Evolutionary conservation across 805 yeast species (phyloP), one percentile per base, ranked within the genome.

Genomic region (Candida piceae): DNA sequence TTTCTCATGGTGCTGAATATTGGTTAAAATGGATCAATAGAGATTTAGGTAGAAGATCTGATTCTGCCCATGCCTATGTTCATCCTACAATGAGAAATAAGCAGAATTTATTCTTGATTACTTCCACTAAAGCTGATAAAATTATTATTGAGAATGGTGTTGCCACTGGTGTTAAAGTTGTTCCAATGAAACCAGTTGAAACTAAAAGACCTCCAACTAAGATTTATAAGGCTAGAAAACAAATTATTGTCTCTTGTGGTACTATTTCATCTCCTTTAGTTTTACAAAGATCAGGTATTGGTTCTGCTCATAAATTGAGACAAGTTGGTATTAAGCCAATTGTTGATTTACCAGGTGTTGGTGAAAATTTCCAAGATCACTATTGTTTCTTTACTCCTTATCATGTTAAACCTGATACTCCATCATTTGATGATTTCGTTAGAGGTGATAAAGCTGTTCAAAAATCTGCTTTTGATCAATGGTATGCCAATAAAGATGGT

Each of bases 241-340:
- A 69, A 48, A 59, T 62, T 44, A 63, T 71, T 32, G 64, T 69
- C 9, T 48, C 69, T 30, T 71, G 72, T 23, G 76, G 77, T 21
- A 58, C 74, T 4, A 55, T 69, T 36, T 58, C 69, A 16, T 69
- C 77, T 4, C 77, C 76, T 15, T 44, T 69, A n/a, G 55, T 71
- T 16, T 57, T 71, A 37, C 66, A 69, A 48, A 63, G 67, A 44
- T 69, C 76, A 4, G 76, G 76, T 12, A 68, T 71, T 35, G 58
- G 58, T 44, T 53, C 55, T 29, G 55, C 58, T 15, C 50, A 45
- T 42, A 52, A 48, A 39, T 41, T 53, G 42, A 45, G 58, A 41
- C 52, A 53, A 28, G 55, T 44, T 36, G 58, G 58, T 32, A 39
- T 53, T 36, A 53, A 53, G 47, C 56, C 58, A 24, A 38, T 53